Conservation (phyloP, 768 basidiomycete genomes). For the Hericium erinaceus region DNA sequence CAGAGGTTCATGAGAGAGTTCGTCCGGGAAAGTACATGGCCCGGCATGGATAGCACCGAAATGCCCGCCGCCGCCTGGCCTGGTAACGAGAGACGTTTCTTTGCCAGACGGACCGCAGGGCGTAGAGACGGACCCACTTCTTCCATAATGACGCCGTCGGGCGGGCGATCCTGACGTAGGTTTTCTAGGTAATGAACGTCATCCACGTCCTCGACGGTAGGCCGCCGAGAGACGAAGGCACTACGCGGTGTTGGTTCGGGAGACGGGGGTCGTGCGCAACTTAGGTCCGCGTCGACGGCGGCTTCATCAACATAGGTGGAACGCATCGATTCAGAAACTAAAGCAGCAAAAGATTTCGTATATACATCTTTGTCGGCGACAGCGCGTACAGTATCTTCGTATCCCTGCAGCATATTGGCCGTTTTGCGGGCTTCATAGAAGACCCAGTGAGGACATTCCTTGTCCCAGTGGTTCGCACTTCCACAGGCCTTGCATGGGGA, state of each 20-base stretch:
- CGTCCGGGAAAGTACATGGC: neutral
- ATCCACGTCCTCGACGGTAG: neutral
- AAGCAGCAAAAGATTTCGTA: neutral
- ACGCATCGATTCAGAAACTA: neutral
- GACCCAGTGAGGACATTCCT: no score
- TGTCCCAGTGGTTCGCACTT: slow-evolving; percentile 2
- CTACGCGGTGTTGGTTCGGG: no score
- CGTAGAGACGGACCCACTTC: no score
- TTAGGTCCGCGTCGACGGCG: neutral
- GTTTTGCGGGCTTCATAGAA: slow-evolving; percentile 9
- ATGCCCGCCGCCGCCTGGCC: neutral
- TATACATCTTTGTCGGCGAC: slow-evolving; percentile 11
- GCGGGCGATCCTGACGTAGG: no score
- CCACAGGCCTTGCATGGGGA: slow-evolving; percentile 16
- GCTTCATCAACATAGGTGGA: neutral
- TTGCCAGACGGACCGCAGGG: no score
- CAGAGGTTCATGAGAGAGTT: neutral
- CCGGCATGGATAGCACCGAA: neutral
- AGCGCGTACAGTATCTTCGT: slow-evolving; percentile 11
- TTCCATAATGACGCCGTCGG: no score
- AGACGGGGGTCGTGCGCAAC: no score
- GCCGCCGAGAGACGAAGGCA: neutral
- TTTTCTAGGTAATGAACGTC: neutral
- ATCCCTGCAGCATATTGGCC: slow-evolving; percentile 13
- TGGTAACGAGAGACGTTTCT: neutral